Conservation (phyloP, 1,284 basidiomycete genomes). For the Wolfiporia cocos region DNA sequence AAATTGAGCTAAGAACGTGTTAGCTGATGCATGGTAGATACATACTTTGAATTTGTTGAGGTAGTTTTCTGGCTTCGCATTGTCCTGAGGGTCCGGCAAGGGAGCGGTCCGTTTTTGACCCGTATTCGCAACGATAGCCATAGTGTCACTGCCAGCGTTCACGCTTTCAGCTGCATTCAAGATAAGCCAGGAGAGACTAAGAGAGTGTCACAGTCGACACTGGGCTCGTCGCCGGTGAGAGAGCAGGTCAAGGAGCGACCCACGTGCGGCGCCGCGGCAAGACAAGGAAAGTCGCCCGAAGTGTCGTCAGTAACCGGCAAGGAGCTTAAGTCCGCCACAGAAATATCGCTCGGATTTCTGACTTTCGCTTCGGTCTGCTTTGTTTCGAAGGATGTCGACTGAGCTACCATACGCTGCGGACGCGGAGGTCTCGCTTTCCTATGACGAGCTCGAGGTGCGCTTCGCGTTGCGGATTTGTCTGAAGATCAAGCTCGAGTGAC, state of each 20-base stretch:
- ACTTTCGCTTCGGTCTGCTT: too few relatives aligned
- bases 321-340: too few relatives aligned
- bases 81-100: constrained; percentile 5
- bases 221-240: too few relatives aligned
- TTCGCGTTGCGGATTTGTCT: background rate
- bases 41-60: constrained; percentile 5
- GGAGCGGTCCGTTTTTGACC: background rate
- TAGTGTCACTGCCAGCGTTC: background rate
- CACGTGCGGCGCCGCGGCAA: too few relatives aligned
- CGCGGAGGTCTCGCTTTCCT: constrained; percentile 83
- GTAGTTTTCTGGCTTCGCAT: constrained; percentile 6
- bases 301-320: too few relatives aligned
- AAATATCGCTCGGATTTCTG: too few relatives aligned
- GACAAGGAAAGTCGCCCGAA: too few relatives aligned
- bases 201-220: background rate
- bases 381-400: constrained; percentile 63
- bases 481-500: background rate
- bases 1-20: background rate
- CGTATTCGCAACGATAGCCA: background rate
- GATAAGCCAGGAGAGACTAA: background rate
- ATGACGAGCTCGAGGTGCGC: constrained; percentile 83
- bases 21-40: background rate
- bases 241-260: too few relatives aligned
- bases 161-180: background rate
- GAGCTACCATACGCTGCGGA: constrained; percentile 97